A percentile compares a stretch with the other conserved stretches of the same genome.
Conservation (phyloP, 805 yeast genomes). For the Nakazawaea peltata region DNA sequence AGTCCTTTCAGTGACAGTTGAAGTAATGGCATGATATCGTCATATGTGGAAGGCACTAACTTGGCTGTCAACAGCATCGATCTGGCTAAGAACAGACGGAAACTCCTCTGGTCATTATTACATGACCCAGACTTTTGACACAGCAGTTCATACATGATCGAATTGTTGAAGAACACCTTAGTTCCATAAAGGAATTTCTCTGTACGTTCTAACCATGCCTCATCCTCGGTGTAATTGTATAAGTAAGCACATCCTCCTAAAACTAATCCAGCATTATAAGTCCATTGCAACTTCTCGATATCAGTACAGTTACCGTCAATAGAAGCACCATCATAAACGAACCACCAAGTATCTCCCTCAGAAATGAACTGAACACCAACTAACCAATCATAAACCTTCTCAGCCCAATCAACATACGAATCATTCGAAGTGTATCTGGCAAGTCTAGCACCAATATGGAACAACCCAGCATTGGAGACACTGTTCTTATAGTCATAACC, state of each 20-base stretch:
- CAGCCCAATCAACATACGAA: slow-evolving; percentile 68
- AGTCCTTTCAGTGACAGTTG: slow-evolving; percentile 59
- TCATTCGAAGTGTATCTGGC: slow-evolving; percentile 72
- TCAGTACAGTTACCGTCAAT: slow-evolving; percentile 39
- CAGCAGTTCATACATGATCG: slow-evolving; percentile 60
- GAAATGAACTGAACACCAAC: slow-evolving; percentile 35
- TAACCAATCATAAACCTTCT: slow-evolving; percentile 72
- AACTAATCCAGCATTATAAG: slow-evolving; percentile 66
- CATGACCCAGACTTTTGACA: slow-evolving; percentile 54
- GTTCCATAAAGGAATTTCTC: slow-evolving; percentile 37
- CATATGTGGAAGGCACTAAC: slow-evolving; percentile 47
- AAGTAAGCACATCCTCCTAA: slow-evolving; percentile 64
- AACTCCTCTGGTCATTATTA: slow-evolving; percentile 68
- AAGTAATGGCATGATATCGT: slow-evolving; percentile 32
- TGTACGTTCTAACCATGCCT: slow-evolving; percentile 51
- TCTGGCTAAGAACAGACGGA: slow-evolving; percentile 63
- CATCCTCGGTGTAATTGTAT: slow-evolving; percentile 53
- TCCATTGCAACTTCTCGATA: slow-evolving; percentile 54
- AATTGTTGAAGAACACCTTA: slow-evolving; percentile 31
- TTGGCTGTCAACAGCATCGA: slow-evolving; percentile 56
- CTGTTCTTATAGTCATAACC: slow-evolving; percentile 85
- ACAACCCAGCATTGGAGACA: slow-evolving; percentile 79
- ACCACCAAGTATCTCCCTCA: slow-evolving; percentile 14
- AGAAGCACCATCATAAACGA: slow-evolving; percentile 69
- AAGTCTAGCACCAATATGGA: slow-evolving; percentile 74